Percentiles rank a stretch among this genome's conserved stretches.
phyloP scores from a whole-genome alignment of 2,329 filamentous ascomycete species.

The Claviceps citrina region DNA sequence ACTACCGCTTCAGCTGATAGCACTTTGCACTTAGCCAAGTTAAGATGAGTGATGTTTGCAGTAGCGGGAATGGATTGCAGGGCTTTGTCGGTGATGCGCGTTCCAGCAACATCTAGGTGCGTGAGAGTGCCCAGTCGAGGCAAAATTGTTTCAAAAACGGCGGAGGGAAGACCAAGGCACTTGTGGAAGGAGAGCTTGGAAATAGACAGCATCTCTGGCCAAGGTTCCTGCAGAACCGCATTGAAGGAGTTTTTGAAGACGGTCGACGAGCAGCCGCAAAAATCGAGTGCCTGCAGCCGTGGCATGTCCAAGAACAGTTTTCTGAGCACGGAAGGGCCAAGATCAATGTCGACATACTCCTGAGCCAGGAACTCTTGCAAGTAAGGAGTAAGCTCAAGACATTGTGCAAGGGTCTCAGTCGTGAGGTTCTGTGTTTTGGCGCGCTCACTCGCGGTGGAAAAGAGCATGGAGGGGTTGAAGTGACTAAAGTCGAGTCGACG shows the following conservation, averaged over 20 bases:
- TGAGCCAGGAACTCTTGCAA: constrained; percentile 66
- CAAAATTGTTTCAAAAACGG: constrained; percentile 53
- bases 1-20: constrained; percentile 52
- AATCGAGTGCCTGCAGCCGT: constrained; percentile 52
- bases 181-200: constrained; percentile 62
- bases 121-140: constrained; percentile 56
- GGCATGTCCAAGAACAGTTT: constrained; percentile 57
- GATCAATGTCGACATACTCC: constrained; percentile 66
- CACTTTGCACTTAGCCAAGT: constrained; percentile 59
- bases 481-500: constrained; percentile 72
- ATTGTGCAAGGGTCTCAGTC: constrained; percentile 54
- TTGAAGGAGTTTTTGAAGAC: constrained; percentile 52
- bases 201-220: constrained; percentile 42
- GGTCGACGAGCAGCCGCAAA: constrained; percentile 58
- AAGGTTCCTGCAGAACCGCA: constrained; percentile 34
- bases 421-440: constrained; percentile 63
- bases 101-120: constrained; percentile 67
- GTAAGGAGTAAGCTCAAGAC: constrained; percentile 55
- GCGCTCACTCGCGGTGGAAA: constrained; percentile 60
- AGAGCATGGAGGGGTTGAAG: constrained; percentile 66
- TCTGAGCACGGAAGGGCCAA: constrained; percentile 49
- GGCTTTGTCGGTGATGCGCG: constrained; percentile 57
- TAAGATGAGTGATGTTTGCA: constrained; percentile 61
- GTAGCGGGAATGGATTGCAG: constrained; percentile 55
- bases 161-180: constrained; percentile 53